Base-by-base conservation (phyloP, 1,284 basidiomycete genomes). In the Wolfiporia cocos region DNA sequence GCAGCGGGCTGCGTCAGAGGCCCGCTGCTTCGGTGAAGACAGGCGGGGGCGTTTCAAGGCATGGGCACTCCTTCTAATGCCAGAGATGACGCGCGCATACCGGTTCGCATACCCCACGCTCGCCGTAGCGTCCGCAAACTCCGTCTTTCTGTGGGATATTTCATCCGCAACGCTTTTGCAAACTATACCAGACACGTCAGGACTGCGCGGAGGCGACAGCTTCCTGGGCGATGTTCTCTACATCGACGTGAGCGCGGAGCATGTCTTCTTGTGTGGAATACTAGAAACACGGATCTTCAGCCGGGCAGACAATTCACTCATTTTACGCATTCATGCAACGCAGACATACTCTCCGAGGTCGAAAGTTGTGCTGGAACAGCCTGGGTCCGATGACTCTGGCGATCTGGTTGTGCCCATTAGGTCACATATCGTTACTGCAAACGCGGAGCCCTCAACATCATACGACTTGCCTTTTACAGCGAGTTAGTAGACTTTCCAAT, bases 61-160 rank as follows among this genome's bases (percentile, higher is more conserved):
- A 0, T 81, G 78, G 73, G 73, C 75, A 0, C 58, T 78, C 12
- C 59, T 86, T 43, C 42, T 53, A 2, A 61, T 71, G 36, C 71
- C 75, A 4, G 66, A 69, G 30, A 30, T 37, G 5, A 73, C 74
- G 2, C 64, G 67, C 2, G 83, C 83, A 1, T 86, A 74, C 56
- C 76, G 84, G 4, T 76, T 86, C 49, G 76, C 78, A 4, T 82
- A 79, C 52, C 84, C 85, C 1, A 74, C 69, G 4, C 63, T 89
- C 4, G 59, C 83, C 1, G 71, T 76, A 2, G 70, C 71, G 1
- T 61, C 62, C 20, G 52, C 59, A 1, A 56, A 65, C 11, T 59
- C 60, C 22, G 74, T 73, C 0, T 85, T 71, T 48, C 45, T 86
- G 4, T 86, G 73, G 68, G 74, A 88, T 51, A 63, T 86, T 15